Base-by-base conservation (phyloP, 2,329 filamentous ascomycete species). In the Colletotrichum spinosum region DNA sequence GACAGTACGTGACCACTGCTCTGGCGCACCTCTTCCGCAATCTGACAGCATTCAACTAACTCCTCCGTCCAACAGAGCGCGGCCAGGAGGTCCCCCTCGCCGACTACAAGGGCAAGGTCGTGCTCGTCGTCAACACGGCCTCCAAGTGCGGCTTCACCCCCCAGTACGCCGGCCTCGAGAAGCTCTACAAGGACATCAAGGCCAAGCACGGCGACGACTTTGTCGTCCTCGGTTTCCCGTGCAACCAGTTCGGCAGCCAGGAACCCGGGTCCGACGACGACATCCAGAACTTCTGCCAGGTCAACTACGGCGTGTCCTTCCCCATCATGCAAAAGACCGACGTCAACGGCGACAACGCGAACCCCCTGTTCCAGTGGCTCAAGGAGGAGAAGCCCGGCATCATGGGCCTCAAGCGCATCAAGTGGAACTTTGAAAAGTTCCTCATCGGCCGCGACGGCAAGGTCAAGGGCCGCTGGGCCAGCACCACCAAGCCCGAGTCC, bases 391-490 rank as follows among this genome's bases (percentile, higher is more conserved):
- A 93, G 84, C 87, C 95, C 1, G 94, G 96, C 25, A 74, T 97
- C 60, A 81, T 98, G 81, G 96, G 96, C 17, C 78, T 98, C 75
- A 95, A 97, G 90, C 81, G 90, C 68, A 85, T 99, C 73, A 97
- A 98, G 91, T 99, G 96, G 96, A 99, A 99, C 83, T 99, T 98
- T 83, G 96, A 99, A 81, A 99, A 99, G 88, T 99, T 97, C 81
- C 82, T 99, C 69, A 84, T 99, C 70, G 91, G 90, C 67, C 87
- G 88, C 68, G 93, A 98, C 78, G 96, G 96, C 34, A 86, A 91
- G 81, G 93, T 98, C 71, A 91, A 92, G 80, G 86, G 86, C 35
- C 84, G 96, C 70, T 99, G 94, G 93, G 92, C 93, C 39, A 95
- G 92, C 78, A 92, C 89, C 15, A 93, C 92, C 66, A 96, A 94